These are phyloP conservation scores for Xylaria sp. DNA, from an alignment of 2,329 filamentous ascomycete genomes.

Conservation along the genomic window DNA sequence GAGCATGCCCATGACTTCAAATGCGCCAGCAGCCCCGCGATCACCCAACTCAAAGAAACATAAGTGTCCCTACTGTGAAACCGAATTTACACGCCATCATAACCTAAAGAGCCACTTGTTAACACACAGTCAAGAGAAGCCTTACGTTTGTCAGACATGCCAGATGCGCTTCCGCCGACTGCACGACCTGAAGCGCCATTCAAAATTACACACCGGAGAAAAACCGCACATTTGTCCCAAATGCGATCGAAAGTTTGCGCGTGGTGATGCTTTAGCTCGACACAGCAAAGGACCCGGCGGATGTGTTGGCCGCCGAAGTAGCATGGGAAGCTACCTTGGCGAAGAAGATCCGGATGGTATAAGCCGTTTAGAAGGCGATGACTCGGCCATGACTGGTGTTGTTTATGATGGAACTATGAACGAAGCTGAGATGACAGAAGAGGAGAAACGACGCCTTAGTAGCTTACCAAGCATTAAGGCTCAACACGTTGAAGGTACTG, in stretches of 20 bases:
- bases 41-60: conserved; percentile 86
- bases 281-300: conserved; percentile 97
- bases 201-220: conserved; percentile 96
- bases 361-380: conserved; percentile 60
- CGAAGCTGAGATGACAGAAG: conserved; percentile 69
- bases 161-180: conserved; percentile 90
- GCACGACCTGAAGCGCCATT: conserved; percentile 95
- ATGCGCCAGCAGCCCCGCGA: conserved; percentile 63
- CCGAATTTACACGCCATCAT: conserved; percentile 96
- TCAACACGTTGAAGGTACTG: conserved; percentile 69
- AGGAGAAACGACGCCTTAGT: conserved; percentile 71
- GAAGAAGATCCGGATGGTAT: conserved; percentile 76
- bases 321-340: conserved; percentile 82
- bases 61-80: conserved; percentile 95
- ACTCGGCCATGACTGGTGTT: conserved; percentile 66
- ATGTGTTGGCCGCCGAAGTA: conserved; percentile 89
- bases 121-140: conserved; percentile 98
- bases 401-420: conserved; percentile 64
- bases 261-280: conserved; percentile 91
- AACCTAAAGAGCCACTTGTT: conserved; percentile 97
- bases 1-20: conserved; percentile 66
- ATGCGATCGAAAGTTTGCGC: conserved; percentile 92
- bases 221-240: conserved; percentile 94
- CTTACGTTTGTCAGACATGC: conserved; percentile 93
- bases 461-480: conserved; percentile 80